A percentile compares a stretch with the other conserved stretches of the same genome.
phyloP scores from a whole-genome alignment of 192 early-diverging fungal genomes.

The Chytriomyces sp. region DNA sequence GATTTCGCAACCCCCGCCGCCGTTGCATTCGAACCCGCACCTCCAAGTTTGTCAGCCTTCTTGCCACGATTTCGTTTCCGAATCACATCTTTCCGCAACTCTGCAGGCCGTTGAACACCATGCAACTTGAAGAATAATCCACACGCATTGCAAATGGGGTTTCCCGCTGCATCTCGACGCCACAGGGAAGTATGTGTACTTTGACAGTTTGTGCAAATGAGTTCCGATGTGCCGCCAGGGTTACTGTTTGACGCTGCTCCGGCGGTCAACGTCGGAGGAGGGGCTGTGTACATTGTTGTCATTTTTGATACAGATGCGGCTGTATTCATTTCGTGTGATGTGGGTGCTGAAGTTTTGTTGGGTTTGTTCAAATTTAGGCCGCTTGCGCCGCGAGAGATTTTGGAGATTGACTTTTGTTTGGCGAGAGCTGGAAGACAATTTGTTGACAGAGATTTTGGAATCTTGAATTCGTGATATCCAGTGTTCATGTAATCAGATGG shows the following conservation, averaged over 20 bases:
- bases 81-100: constrained; percentile 88
- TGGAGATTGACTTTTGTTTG: not conserved
- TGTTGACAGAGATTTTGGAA: constrained; percentile 16
- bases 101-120: constrained; percentile 82
- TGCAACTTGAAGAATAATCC: constrained; percentile 96
- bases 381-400: not conserved
- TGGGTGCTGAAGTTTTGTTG: not conserved
- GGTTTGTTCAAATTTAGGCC: not conserved
- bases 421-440: not conserved
- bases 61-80: constrained; percentile 83
- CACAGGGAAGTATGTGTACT: constrained; percentile 94
- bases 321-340: not conserved
- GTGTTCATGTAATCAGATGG: too few species aligned
- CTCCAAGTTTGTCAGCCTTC: constrained; percentile 28
- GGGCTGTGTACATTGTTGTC: not conserved
- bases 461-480: not conserved
- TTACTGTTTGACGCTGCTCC: too few species aligned
- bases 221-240: too few species aligned
- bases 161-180: constrained; percentile 88
- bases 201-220: constrained; percentile 49
- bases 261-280: too few species aligned
- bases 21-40: constrained; percentile 10
- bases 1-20: not conserved
- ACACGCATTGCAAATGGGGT: constrained; percentile 96
- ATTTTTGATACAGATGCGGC: not conserved